These are phyloP conservation scores for Achaetomiella virescens DNA, from an alignment of 495 filamentous ascomycete genomes.

Conservation along the genomic window DNA sequence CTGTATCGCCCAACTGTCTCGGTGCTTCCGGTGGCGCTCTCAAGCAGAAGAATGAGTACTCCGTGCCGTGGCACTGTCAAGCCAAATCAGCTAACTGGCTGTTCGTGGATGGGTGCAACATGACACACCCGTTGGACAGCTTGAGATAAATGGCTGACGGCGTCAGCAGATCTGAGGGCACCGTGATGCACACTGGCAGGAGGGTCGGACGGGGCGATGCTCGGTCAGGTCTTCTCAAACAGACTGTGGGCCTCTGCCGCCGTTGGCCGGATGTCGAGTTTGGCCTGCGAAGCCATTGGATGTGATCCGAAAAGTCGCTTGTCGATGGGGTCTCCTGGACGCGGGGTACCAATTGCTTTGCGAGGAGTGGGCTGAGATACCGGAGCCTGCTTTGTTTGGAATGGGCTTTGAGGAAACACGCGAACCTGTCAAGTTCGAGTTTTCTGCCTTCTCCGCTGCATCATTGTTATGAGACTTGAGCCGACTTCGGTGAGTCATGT, in stretches of 20 bases:
- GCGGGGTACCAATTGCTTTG: neutral
- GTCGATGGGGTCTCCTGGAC: no score
- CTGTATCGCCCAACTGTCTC: constrained; percentile 91
- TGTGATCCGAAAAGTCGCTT: neutral
- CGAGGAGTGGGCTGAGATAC: neutral
- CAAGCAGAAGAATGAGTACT: constrained; percentile 82
- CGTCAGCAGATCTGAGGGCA: constrained; percentile 86
- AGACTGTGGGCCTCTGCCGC: constrained; percentile 21
- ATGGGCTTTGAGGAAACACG: neutral
- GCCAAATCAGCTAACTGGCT: constrained; percentile 1
- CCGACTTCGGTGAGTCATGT: no score
- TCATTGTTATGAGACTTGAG: no score
- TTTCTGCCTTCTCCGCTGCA: neutral
- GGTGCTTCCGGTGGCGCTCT: constrained; percentile 87
- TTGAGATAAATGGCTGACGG: constrained; percentile 90
- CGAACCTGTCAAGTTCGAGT: neutral
- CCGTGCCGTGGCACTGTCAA: constrained; percentile 63
- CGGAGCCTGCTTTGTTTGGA: neutral
- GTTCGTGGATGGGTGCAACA: neutral
- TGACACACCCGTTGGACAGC: constrained; percentile 41
- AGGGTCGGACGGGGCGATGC: constrained; percentile 53
- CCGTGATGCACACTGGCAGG: constrained; percentile 76
- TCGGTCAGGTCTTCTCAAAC: constrained; percentile 23
- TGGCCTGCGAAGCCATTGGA: constrained; percentile 19
- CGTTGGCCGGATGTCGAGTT: constrained; percentile 27